phyloP scores from a whole-genome alignment of 176 grass and related monocot species.

The Neostapfia colusana region DNA sequence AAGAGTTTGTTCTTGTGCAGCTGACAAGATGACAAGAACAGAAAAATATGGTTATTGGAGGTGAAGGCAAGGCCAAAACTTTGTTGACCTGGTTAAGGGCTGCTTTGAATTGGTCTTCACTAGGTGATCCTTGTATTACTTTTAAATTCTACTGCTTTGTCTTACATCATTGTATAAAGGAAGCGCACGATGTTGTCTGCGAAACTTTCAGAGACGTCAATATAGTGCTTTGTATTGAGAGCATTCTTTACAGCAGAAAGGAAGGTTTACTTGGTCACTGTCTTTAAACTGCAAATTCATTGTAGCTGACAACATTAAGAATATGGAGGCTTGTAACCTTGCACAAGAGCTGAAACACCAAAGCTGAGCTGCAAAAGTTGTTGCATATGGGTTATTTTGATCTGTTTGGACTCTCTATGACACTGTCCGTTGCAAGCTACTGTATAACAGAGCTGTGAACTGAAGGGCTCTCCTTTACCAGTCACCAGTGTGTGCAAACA shows the following conservation, averaged over 20 bases:
- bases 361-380: background rate
- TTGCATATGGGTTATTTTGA: background rate
- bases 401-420: background rate
- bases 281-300: background rate
- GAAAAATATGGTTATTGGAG: conserved; percentile 17
- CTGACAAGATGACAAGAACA: conserved; percentile 47
- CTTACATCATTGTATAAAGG: background rate
- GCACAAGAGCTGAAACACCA: background rate
- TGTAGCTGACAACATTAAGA: background rate
- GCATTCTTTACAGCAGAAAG: background rate
- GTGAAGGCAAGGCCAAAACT: conserved; percentile 30
- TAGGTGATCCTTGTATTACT: conserved; percentile 7
- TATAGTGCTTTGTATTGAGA: background rate
- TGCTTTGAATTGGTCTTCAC: conserved; percentile 45
- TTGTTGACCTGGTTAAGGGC: conserved; percentile 41
- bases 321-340: background rate
- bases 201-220: background rate
- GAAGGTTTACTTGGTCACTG: background rate
- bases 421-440: background rate
- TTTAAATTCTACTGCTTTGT: conserved; percentile 11
- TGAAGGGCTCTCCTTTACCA: background rate
- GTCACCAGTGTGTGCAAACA: no score
- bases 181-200: background rate
- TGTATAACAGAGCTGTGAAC: background rate
- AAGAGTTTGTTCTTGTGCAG: conserved; percentile 27